Evolutionary conservation across 2,329 filamentous ascomycete species (phyloP), one percentile per base, ranked within the genome.

Genomic region (Pestalotiopsis sp.): DNA sequence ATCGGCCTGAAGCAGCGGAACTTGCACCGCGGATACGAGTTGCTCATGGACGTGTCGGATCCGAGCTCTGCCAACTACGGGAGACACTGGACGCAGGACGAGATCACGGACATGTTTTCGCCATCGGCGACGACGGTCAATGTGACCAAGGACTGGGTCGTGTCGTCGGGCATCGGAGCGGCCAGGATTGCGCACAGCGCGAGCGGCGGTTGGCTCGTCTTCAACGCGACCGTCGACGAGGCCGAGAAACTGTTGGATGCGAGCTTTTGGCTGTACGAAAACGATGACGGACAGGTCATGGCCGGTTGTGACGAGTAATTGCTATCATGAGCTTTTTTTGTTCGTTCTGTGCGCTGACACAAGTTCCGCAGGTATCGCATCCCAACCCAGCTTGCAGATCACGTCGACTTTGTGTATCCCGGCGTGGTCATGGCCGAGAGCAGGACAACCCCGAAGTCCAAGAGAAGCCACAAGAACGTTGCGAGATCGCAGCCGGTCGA

Each of bases 341-440:
- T 23, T 27, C 23, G 11, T 59, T 3, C 7, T 20, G 14, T 59
- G 6, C 9, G 27, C 57, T 59, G 4, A 36, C 20, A 27, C 57
- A 14, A 12, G 5, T 11, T 27, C 25, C 9, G 2, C 11, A 59
- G 57, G 4, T 59, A 59, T 14, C 57, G 17, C 5, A 59, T 59
- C 7, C 57, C 57, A 31, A 1, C 57, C 12, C 23, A 59, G 12
- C 57, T 59, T 59, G 1, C 57, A 17, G 71, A 79, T 12, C 84
- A 88, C 68, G 79, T 89, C 65, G 86, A 89, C 76, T 88, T 88
- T 74, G 83, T 89, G 49, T 88, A 84, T 0, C 87, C 87, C 0
- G 86, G 86, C 17, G 82, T 87, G 70, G 65, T 61, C 20, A 20
- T 66, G 45, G 64, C 45, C 3, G 64, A 65, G 49, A 65, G 41